Evolutionary conservation across 2,329 filamentous ascomycete species (phyloP).

Genomic region (Tympanopsis confertula): DNA sequence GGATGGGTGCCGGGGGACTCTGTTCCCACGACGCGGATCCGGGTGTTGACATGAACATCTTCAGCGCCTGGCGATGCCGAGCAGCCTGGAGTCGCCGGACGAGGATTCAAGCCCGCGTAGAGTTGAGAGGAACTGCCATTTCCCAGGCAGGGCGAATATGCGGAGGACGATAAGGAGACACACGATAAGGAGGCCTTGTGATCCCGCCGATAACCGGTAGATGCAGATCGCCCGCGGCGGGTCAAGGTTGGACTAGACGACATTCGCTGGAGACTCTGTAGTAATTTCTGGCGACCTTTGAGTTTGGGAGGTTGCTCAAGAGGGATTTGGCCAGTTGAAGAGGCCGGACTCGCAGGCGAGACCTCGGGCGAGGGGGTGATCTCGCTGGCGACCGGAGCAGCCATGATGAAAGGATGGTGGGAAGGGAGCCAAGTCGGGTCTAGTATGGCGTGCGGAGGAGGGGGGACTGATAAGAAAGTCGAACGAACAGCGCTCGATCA

Average conservation of each 20-base stretch:
- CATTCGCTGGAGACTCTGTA: constrained; percentile 69
- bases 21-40: not conserved
- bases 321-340: constrained; percentile 1
- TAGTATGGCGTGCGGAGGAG: too few species aligned
- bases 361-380: too few species aligned
- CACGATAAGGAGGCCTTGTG: constrained; percentile 38
- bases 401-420: too few species aligned
- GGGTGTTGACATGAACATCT: not conserved
- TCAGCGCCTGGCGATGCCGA: not conserved
- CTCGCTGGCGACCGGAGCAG: too few species aligned
- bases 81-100: not conserved
- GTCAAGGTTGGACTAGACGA: constrained; percentile 67
- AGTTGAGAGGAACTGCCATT: not conserved
- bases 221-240: constrained; percentile 49
- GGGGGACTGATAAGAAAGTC: too few species aligned
- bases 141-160: constrained; percentile 2
- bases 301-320: constrained; percentile 34
- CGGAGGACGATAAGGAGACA: constrained; percentile 34
- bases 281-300: constrained; percentile 57
- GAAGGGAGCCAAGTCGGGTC: too few species aligned
- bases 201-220: constrained; percentile 59
- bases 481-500: too few species aligned
- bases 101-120: not conserved
- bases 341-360: not conserved
- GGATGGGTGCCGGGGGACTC: not conserved